Evolutionary conservation across 2,329 filamentous ascomycete species (phyloP), one percentile per base, ranked within the genome.

Genomic region (Penicillium decumbens): DNA sequence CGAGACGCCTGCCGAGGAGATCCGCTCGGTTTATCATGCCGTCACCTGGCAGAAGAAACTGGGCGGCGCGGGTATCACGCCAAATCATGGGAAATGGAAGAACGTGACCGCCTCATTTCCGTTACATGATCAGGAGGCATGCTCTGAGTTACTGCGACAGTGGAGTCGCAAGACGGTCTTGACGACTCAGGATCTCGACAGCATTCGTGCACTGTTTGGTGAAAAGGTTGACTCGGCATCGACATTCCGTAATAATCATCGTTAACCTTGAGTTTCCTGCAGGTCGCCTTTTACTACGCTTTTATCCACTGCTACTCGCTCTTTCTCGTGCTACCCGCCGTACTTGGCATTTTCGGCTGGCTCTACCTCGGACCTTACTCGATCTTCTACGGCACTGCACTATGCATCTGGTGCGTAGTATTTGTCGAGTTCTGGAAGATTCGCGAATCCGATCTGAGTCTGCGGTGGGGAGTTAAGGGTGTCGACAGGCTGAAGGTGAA

Each of bases 391-490:
- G 88, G 87, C 12, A 69, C 91, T 1, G 77, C 85, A 39, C 91
- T 85, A 65, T 86, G 84, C 29, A 73, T 95, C n/a, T 95, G 91
- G 89, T 86, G 86, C 49, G 84, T 93, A 2, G 75, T 92, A 41
- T 96, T 96, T 65, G 87, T 95, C 49, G 92, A 97, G 67, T 95
- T 88, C 70, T 97, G 92, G 92, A 95, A 95, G 74, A 87, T 92
- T 62, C 89, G 95, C 68, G 89, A 97, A 69, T 77, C 84, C 1
- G 91, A 97, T 64, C 77, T 97, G 6, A 85, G 86, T 7, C 82
- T 95, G 13, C 82, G 89, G 60, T 97, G 92, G 92, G 87, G 88
- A 12, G 90, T 95, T 3, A 84, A 87, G 43, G 87, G 88, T 6
- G 90, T 95, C 1, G 91, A 88, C 3, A 80, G 77, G 43, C 89